Evolutionary conservation across 495 filamentous ascomycete species (phyloP), one percentile per base, ranked within the genome.

Genomic region (Letharia columbiana): DNA sequence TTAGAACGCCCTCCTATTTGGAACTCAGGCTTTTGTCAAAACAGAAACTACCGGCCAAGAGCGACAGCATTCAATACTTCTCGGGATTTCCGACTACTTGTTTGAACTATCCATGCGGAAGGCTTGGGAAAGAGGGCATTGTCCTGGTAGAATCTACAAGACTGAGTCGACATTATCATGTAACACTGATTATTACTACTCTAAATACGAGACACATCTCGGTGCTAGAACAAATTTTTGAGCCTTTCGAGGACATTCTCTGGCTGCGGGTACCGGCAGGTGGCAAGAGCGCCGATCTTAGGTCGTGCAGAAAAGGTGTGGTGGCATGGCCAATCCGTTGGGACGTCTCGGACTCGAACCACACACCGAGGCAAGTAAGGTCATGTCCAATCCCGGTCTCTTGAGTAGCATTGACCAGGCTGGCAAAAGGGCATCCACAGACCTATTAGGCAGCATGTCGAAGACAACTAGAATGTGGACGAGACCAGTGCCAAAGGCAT

Each of bases 271-370:
- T 57, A 57, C 13, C 33, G 33, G 54, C 33, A 57, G 54, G 4
- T 35, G 12, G 52, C 13, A 56, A 2, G 17, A 57, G 54, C 50
- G 33, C 54, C 54, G 39, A 57, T 37, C n/a, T 57, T 37, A 57
- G 54, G 31, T 57, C 15, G 33, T 57, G 33, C 31, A 57, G 54
- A 57, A 57, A 57, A 57, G 31, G 28, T 57, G 54, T 37, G 49
- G 52, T 57, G 54, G 54, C 54, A 57, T 57, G 31, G 33, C 17
- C 33, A 20, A 37, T 57, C 33, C 15, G 17, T 37, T 37, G 31
- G 17, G 33, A 57, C 54, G 33, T 33, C 33, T 57, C 54, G 54
- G 33, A 37, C 54, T 57, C 54, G 54, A 37, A 57, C 33, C 17
- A 20, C 17, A 20, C 54, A 57, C 54, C 54, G 54, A 57, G 54